Percentiles rank a stretch among this genome's conserved stretches.
These are phyloP conservation scores for Paraurostyla sp. DNA, from an alignment of 73 alveolate species.

Conservation along the genomic window DNA sequence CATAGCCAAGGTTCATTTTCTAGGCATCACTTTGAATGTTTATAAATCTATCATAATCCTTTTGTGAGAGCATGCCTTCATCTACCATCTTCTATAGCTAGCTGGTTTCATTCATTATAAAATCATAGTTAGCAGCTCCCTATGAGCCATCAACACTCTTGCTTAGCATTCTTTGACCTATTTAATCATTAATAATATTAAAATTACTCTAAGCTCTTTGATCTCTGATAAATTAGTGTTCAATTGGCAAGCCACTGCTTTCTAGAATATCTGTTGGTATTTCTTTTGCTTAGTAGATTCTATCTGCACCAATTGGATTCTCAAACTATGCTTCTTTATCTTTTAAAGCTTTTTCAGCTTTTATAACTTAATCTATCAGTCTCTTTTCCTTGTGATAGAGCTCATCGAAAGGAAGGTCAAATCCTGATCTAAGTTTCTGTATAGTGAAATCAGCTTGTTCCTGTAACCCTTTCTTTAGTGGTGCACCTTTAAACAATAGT, in stretches of 20 bases:
- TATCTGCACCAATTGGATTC: not conserved
- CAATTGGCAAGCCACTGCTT: not conserved
- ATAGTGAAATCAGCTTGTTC: not conserved
- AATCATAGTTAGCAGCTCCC: not conserved
- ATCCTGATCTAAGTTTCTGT: not conserved
- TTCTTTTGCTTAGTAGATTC: not conserved
- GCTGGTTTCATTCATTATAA: not conserved
- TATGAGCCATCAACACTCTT: not conserved
- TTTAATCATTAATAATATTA: not conserved
- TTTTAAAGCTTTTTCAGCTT: slow-evolving; percentile 61
- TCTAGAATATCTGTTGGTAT: not conserved
- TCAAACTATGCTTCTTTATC: slow-evolving; percentile 2
- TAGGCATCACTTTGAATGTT: too few relatives aligned
- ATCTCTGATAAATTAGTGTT: slow-evolving; percentile 7
- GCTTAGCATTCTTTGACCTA: not conserved
- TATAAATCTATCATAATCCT: not conserved
- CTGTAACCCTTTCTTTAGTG: not conserved
- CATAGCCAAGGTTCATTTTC: slow-evolving; percentile 44
- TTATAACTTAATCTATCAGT: slow-evolving; percentile 52
- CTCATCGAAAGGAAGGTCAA: slow-evolving; percentile 70
- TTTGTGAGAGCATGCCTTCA: not conserved
- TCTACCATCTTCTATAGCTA: not conserved
- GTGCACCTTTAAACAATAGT: not conserved
- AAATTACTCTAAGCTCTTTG: slow-evolving; percentile 21
- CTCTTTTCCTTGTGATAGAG: slow-evolving; percentile 66